phyloP scores from a whole-genome alignment of 1,139 yeast genomes.

The Yamadazyma atmosphaerica region DNA sequence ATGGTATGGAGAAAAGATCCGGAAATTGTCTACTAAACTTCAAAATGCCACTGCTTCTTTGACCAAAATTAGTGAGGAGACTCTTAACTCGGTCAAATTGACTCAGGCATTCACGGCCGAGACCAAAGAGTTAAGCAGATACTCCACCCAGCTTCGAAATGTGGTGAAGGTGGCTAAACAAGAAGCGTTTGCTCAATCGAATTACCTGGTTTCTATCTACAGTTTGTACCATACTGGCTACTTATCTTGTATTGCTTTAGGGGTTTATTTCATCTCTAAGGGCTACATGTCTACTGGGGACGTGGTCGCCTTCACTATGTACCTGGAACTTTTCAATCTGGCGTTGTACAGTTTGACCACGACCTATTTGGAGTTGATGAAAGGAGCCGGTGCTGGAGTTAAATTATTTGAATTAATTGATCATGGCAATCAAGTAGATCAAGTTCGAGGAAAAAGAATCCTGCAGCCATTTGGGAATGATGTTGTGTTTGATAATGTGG shows the following conservation, averaged over 20 bases:
- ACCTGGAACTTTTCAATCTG: conserved; percentile 49
- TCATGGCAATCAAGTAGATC: conserved; percentile 42
- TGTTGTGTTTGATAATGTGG: conserved; percentile 65
- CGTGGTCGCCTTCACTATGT: conserved; percentile 51
- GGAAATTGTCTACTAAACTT: conserved; percentile 42
- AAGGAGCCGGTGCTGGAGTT: conserved; percentile 56
- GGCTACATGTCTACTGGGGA: conserved; percentile 50
- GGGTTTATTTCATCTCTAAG: conserved; percentile 42
- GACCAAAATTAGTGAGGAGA: conserved; percentile 48
- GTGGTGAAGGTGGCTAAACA: conserved; percentile 45
- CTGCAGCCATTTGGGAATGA: conserved; percentile 48
- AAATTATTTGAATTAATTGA: conserved; percentile 50
- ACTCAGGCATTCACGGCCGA: conserved; percentile 51
- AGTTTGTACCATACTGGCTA: conserved; percentile 47
- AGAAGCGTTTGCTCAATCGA: conserved; percentile 50
- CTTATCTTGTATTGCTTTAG: conserved; percentile 46
- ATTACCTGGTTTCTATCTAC: conserved; percentile 47
- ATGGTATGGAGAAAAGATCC: conserved; percentile 50
- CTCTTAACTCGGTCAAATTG: conserved; percentile 43
- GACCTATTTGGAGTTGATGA: conserved; percentile 55
- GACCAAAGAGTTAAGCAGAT: conserved; percentile 42
- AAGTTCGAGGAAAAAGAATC: conserved; percentile 42
- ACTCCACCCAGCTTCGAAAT: conserved; percentile 40
- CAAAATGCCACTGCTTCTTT: conserved; percentile 51
- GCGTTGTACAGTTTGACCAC: conserved; percentile 51